Base-by-base conservation (phyloP, 1,139 yeast genomes). In the Candida tetrigidarum region DNA sequence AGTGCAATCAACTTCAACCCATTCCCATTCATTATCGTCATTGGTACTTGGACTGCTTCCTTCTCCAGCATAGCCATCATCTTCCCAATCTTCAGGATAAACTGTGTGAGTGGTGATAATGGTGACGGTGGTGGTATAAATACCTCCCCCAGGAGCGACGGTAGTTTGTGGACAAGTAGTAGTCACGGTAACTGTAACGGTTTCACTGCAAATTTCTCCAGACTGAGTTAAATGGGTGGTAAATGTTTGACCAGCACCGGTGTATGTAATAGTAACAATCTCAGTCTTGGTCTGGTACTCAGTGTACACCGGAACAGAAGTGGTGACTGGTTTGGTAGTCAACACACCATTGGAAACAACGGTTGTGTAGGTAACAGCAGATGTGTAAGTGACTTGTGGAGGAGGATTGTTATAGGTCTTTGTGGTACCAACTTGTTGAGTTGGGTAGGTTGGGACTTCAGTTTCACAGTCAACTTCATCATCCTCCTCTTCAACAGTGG, bases 1-100 rank as follows among this genome's bases (percentile, higher is more conserved):
- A 2, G 43, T 48, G 26, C 49, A 43, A 15, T 37, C 41, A 12
- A 43, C 52, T 35, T 42, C 52, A 15, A 43, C 46, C 39, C 50
- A 50, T 29, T 53, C 56, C 44, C 53, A 52, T 15, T 44, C 55
- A 32, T 44, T 46, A 22, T 41, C 48, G 30, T 47, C 48, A 27
- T 9, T 10, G 20, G 32, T 41, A 16, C 22, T 12, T 2, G 38
- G 14, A 6, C 36, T 26, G 5, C 20, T 14, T 12, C 34, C 27
- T 25, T 43, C 47, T 3, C 25, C 42, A 14, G 29, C 49, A 29
- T 43, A 36, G 28, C 42, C 46, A 29, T 41, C 51, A 25, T 48
- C 52, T 23, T 42, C 46, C 33, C 46, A 39, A 37, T 45, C 47
- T 32, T 42, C 41, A 19, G 49, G 52, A 28, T 38, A 47, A 32